These are phyloP conservation scores for Aspergillus ustus DNA, from an alignment of 2,329 filamentous ascomycete species.

Conservation along the genomic window DNA sequence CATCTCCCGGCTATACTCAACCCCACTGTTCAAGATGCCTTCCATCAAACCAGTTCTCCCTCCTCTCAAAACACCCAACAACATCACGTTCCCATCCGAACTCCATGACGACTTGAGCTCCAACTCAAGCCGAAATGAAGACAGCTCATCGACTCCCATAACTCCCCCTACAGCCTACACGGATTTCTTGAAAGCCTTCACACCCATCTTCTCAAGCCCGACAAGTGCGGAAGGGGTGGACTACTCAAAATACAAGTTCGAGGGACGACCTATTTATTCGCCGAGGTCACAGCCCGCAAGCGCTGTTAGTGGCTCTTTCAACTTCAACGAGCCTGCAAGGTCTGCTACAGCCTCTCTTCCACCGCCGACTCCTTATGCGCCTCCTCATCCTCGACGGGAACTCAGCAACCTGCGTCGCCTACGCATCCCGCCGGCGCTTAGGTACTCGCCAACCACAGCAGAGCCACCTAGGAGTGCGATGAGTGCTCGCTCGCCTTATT, in stretches of 20 bases:
- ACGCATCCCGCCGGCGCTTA: slow-evolving; percentile 77
- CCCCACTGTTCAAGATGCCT: slow-evolving; percentile 28
- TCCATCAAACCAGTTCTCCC: slow-evolving; percentile 44
- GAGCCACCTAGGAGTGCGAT: slow-evolving; percentile 72
- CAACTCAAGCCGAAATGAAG: slow-evolving; percentile 59
- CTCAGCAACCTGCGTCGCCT: slow-evolving; percentile 64
- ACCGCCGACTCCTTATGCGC: slow-evolving; percentile 64
- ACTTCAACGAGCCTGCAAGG: slow-evolving; percentile 59
- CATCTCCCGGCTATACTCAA: neutral
- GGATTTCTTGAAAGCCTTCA: slow-evolving; percentile 87
- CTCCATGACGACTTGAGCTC: slow-evolving; percentile 62
- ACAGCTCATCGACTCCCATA: slow-evolving; percentile 78
- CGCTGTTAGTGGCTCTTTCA: slow-evolving; percentile 46
- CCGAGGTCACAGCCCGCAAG: slow-evolving; percentile 47
- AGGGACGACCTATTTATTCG: slow-evolving; percentile 35
- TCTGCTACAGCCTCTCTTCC: slow-evolving; percentile 64
- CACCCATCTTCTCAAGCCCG: slow-evolving; percentile 66
- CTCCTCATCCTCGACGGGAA: slow-evolving; percentile 60
- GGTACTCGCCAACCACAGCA: slow-evolving; percentile 63
- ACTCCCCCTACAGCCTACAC: slow-evolving; percentile 88
- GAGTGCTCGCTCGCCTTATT: slow-evolving; percentile 73
- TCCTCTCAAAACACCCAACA: slow-evolving; percentile 51
- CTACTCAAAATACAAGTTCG: slow-evolving; percentile 49
- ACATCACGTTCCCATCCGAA: slow-evolving; percentile 55
- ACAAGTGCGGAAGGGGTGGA: slow-evolving; percentile 60